Evolutionary conservation across 2,329 filamentous ascomycete species (phyloP), one percentile per base, ranked within the genome.

Genomic region (Colletotrichum magnum): DNA sequence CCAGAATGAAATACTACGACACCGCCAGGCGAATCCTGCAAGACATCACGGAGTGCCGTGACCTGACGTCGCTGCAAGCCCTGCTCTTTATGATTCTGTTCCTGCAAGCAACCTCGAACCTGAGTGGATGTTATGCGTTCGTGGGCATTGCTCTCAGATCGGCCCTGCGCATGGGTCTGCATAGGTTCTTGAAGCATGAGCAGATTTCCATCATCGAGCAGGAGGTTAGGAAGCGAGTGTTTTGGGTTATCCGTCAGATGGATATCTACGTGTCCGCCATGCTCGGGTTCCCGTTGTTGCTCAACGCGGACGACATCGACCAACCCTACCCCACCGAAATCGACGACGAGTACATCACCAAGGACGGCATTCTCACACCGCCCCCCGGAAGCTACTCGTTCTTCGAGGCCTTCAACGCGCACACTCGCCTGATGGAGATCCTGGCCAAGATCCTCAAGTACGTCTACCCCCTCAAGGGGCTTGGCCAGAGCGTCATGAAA

Each of bases 81-180:
- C 85, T 96, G 6, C 82, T 94, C 21, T 94, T 94, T 77, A 93
- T 94, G 87, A 92, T 94, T 57, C 82, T 95, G 3, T 96, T 95
- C 76, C 85, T 95, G 1, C 93, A 96, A 75, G 90, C 92, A 2
- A 93, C 93, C 2, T 92, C 93, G 10, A 93, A 94, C 76, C 82
- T 95, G 36, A 93, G 90, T 76, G 92, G 90, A 10, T 95, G 93
- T 77, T 95, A 95, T 78, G 89, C 92, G 0, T 94, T 94, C 73
- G 87, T 95, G 56, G 93, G 93, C 6, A 92, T 95, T 74, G 93
- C 92, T 2, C 83, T 95, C 57, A 88, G 93, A 58, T 92, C 92
- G 6, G 90, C 92, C n/a, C 80, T 95, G 41, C 89, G 93, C 32
- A 90, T 95, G 81, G 93, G 93, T 7, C 83, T 95, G 28, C 93